phyloP scores from a whole-genome alignment of 371 early-diverging fungal genomes.

The Mucor irregularis region DNA sequence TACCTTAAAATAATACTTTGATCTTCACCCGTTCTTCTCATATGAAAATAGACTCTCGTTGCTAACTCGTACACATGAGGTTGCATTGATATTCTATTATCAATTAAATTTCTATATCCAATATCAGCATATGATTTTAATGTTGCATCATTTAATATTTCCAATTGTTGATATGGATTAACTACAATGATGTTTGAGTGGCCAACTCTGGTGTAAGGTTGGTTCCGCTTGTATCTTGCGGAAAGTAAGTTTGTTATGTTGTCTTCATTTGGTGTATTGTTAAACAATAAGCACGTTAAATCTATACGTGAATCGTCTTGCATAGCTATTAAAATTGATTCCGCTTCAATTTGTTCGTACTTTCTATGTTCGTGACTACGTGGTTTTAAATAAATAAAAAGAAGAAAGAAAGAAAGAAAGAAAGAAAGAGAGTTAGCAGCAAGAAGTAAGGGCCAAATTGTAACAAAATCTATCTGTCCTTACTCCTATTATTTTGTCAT shows the following conservation, averaged over 20 bases:
- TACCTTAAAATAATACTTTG: conserved; percentile 79
- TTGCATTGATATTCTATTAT: conserved; percentile 42
- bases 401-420: not conserved
- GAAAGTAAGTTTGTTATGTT: conserved; percentile 55
- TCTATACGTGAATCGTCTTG: conserved; percentile 55
- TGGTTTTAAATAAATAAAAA: not conserved
- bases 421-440: conserved; percentile 1
- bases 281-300: conserved; percentile 43
- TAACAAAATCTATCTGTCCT: not conserved
- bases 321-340: conserved; percentile 20
- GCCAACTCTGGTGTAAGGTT: conserved; percentile 63
- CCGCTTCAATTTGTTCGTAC: not conserved
- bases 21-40: conserved; percentile 83
- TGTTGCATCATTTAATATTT: conserved; percentile 55
- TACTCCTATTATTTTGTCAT: conserved; percentile 1
- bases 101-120: conserved; percentile 51
- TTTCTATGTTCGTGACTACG: too few relatives aligned
- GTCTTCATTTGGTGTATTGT: conserved; percentile 52
- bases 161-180: conserved; percentile 58
- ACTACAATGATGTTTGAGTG: conserved; percentile 58
- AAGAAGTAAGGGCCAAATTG: not conserved
- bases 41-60: conserved; percentile 71
- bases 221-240: conserved; percentile 55
- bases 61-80: conserved; percentile 69
- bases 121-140: conserved; percentile 56